phyloP scores from a whole-genome alignment of 148 eudicot genomes.

The Nyssa sinensis region DNA sequence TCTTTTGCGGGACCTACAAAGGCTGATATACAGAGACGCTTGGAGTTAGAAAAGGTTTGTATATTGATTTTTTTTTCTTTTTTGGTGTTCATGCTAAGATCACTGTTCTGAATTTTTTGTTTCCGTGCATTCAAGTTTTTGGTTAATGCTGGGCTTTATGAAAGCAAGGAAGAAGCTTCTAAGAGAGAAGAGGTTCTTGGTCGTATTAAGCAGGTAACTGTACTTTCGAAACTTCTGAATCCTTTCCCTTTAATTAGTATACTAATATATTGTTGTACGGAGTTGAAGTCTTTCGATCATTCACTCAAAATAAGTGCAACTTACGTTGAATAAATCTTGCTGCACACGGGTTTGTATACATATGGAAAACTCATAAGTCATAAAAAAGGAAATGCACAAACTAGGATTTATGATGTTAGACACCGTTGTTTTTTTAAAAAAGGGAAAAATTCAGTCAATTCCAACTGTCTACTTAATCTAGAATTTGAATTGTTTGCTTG shows the following conservation, averaged over 20 bases:
- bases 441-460: not conserved
- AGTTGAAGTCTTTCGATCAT: not conserved
- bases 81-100: not conserved
- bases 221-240: not conserved
- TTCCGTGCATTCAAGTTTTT: conserved; percentile 44
- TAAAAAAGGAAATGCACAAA: not conserved
- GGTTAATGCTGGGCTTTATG: conserved; percentile 63
- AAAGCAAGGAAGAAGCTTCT: conserved; percentile 57
- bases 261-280: not conserved
- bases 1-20: conserved; percentile 58
- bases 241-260: not conserved
- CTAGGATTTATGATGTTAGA: not conserved
- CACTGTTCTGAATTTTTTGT: not conserved
- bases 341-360: not conserved
- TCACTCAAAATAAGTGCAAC: not conserved
- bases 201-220: conserved; percentile 61
- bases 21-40: conserved; percentile 44
- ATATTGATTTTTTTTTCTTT: not conserved
- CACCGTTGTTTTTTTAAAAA: too few species aligned
- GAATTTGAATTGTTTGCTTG: not conserved
- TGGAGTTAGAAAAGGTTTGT: conserved; percentile 58
- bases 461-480: not conserved
- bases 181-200: conserved; percentile 68
- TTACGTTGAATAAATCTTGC: too few species aligned
- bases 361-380: not conserved